These are phyloP conservation scores for Rhodotorula sphaerocarpa DNA, from an alignment of 768 basidiomycete species.

Conservation along the genomic window DNA sequence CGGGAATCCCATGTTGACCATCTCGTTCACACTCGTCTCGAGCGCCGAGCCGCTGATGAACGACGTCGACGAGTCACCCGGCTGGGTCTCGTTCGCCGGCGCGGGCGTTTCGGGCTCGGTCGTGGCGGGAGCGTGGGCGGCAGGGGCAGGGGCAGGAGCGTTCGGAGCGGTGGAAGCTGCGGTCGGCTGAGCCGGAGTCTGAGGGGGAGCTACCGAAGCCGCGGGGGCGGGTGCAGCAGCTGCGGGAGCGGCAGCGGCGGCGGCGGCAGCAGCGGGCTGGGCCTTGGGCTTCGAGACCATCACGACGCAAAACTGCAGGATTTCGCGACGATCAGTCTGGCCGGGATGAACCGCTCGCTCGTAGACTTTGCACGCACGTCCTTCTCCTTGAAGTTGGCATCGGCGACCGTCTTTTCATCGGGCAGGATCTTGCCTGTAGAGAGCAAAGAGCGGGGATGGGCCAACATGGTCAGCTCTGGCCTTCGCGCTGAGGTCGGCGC, in stretches of 20 bases:
- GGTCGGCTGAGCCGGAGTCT: slow-evolving; percentile 41
- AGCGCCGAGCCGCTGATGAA: slow-evolving; percentile 72
- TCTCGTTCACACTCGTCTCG: slow-evolving; percentile 67
- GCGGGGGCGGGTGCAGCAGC: slow-evolving; percentile 17
- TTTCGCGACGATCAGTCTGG: neutral
- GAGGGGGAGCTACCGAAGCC: slow-evolving; percentile 40
- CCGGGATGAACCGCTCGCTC: neutral
- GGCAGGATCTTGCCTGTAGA: slow-evolving; percentile 74
- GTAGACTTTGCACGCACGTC: slow-evolving; percentile 46
- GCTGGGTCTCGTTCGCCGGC: slow-evolving; percentile 40
- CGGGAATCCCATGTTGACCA: slow-evolving; percentile 90
- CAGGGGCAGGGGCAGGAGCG: slow-evolving; percentile 42
- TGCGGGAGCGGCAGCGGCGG: slow-evolving; percentile 10
- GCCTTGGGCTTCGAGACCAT: slow-evolving; percentile 77
- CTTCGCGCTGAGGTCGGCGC: neutral
- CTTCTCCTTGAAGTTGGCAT: slow-evolving; percentile 91
- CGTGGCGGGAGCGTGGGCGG: slow-evolving; percentile 37
- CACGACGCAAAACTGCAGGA: slow-evolving; percentile 72
- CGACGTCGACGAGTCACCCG: slow-evolving; percentile 49
- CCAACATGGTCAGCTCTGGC: neutral
- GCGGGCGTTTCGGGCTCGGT: slow-evolving; percentile 42
- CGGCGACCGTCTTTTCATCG: slow-evolving; percentile 78
- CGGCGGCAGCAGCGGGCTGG: slow-evolving; percentile 28
- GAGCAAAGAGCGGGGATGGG: slow-evolving; percentile 2
- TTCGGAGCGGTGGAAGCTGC: slow-evolving; percentile 40